A percentile compares a stretch with the other conserved stretches of the same genome.
These are phyloP conservation scores for Xylaria sp. DNA, from an alignment of 2,329 filamentous ascomycete species.

Conservation along the genomic window DNA sequence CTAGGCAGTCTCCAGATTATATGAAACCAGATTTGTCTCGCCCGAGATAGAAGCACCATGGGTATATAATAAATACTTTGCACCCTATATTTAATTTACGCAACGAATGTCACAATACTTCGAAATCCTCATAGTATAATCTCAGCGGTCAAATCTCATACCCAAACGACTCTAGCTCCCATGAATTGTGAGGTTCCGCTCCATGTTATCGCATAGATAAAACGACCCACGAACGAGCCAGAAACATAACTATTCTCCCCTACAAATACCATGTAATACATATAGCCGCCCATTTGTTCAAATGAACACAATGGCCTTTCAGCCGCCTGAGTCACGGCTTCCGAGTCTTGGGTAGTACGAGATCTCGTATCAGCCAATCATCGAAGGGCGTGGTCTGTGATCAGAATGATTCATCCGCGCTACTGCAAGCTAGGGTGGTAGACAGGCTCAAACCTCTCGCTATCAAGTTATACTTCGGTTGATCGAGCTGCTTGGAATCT, in stretches of 20 bases:
- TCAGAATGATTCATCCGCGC: constrained; percentile 48
- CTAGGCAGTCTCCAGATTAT: not conserved
- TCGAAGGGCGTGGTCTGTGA: constrained; percentile 14
- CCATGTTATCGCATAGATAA: not conserved
- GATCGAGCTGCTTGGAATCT: not conserved
- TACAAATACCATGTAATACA: no score
- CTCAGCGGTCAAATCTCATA: not conserved
- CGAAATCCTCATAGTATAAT: not conserved
- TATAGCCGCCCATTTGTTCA: not conserved
- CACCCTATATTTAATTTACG: not conserved
- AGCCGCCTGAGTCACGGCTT: constrained; percentile 17
- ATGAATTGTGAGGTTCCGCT: not conserved
- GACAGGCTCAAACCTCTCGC: not conserved
- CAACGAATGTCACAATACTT: not conserved
- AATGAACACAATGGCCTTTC: not conserved
- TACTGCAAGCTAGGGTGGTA: constrained; percentile 19
- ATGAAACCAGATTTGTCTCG: not conserved
- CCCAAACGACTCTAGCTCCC: not conserved
- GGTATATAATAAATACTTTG: not conserved
- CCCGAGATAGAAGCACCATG: no score
- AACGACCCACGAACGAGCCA: not conserved
- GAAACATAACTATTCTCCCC: no score
- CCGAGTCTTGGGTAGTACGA: not conserved
- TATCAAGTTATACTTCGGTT: not conserved
- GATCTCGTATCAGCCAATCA: constrained; percentile 38